Conservation (phyloP, 2,329 filamentous ascomycete genomes). For the Trichoderma atrobrunneum region DNA sequence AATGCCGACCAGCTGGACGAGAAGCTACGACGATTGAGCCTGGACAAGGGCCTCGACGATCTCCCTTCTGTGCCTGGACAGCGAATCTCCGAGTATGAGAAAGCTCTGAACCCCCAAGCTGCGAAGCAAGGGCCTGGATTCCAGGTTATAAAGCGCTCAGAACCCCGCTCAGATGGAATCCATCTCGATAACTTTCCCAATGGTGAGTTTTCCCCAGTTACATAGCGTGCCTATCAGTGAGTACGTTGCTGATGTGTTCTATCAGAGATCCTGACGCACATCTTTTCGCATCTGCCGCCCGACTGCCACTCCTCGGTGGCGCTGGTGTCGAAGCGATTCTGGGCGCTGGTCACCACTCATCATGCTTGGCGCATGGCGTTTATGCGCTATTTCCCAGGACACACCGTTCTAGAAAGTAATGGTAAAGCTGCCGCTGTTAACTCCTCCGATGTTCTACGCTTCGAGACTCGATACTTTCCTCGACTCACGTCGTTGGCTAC, state of each 20-base stretch:
- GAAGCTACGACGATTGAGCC: constrained; percentile 52
- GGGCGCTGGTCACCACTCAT: constrained; percentile 80
- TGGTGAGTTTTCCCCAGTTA: constrained; percentile 54
- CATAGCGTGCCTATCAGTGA: neutral
- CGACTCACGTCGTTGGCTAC: constrained; percentile 81
- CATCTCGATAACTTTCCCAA: constrained; percentile 69
- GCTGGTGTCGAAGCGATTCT: constrained; percentile 83
- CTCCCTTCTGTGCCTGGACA: constrained; percentile 44
- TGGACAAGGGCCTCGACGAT: constrained; percentile 30
- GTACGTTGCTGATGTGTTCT: constrained; percentile 20
- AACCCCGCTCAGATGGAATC: constrained; percentile 38
- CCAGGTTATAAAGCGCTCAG: constrained; percentile 51
- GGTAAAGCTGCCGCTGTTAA: constrained; percentile 35
- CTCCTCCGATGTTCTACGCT: constrained; percentile 55
- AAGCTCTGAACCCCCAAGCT: constrained; percentile 49
- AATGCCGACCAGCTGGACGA: constrained; percentile 47
- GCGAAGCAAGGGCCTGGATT: constrained; percentile 52
- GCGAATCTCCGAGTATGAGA: constrained; percentile 60
- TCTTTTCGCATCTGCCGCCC: constrained; percentile 85
- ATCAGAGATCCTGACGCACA: constrained; percentile 85
- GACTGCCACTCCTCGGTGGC: constrained; percentile 79
- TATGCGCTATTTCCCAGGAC: constrained; percentile 81
- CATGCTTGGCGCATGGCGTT: constrained; percentile 95
- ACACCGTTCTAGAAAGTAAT: constrained; percentile 42
- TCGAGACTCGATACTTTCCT: constrained; percentile 76